Conservation (phyloP, 2,329 filamentous ascomycete species). For the Monilinia fructicola region DNA sequence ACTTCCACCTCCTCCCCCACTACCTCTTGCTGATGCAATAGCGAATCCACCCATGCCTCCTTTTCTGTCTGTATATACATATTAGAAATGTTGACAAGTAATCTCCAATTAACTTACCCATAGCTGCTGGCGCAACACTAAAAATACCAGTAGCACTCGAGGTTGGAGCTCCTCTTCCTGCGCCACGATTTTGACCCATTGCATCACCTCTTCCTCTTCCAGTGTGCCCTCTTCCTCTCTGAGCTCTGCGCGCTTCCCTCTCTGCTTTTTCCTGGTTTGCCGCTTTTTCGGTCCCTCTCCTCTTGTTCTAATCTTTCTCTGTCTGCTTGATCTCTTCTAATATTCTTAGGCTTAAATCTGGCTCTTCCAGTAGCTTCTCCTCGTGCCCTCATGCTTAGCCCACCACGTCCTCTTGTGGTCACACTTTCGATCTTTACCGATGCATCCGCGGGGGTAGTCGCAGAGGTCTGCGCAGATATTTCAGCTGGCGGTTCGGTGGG, state of each 20-base stretch:
- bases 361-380: slow-evolving; percentile 31
- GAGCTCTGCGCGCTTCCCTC: slow-evolving; percentile 26
- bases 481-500: slow-evolving; percentile 36
- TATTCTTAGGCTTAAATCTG: slow-evolving; percentile 40
- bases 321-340: slow-evolving; percentile 35
- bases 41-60: slow-evolving; percentile 4
- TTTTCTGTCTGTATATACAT: slow-evolving; percentile 16
- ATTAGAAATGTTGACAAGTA: not conserved
- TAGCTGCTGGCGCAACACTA: slow-evolving; percentile 21
- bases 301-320: slow-evolving; percentile 32
- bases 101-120: slow-evolving; percentile 4
- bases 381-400: slow-evolving; percentile 21
- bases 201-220: slow-evolving; percentile 39
- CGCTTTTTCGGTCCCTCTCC: slow-evolving; percentile 29
- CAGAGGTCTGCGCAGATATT: slow-evolving; percentile 32
- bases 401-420: slow-evolving; percentile 10
- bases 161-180: slow-evolving; percentile 23
- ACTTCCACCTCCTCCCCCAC: slow-evolving; percentile 17
- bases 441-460: slow-evolving; percentile 32
- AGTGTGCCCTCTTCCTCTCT: slow-evolving; percentile 31
- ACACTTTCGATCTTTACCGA: slow-evolving; percentile 15
- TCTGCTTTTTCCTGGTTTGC: slow-evolving; percentile 27
- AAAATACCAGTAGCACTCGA: slow-evolving; percentile 34
- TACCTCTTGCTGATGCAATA: slow-evolving; percentile 12
- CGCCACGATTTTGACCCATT: slow-evolving; percentile 35